Percentiles rank a stretch among this genome's conserved stretches.
Evolutionary conservation across 805 yeast species (phyloP).

Genomic region (Babjeviella inositovora): DNA sequence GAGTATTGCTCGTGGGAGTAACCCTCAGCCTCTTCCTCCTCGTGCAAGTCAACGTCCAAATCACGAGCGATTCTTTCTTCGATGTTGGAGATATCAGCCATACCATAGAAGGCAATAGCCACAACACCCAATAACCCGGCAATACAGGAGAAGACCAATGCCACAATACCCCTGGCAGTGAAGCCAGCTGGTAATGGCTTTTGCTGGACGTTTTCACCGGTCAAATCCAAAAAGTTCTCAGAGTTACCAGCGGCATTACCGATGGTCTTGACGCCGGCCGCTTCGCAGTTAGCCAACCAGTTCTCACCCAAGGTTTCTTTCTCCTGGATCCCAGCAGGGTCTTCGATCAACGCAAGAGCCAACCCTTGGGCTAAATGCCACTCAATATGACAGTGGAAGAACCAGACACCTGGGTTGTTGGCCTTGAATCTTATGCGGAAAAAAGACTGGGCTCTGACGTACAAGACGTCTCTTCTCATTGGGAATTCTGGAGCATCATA

Average conservation of each 20-base stretch:
- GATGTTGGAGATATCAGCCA: constrained; percentile 51
- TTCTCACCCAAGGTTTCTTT: constrained; percentile 20
- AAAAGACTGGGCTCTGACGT: constrained; percentile 52
- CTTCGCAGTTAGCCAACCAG: constrained; percentile 31
- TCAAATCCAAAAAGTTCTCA: constrained; percentile 35
- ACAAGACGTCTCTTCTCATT: constrained; percentile 53
- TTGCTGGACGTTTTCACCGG: constrained; percentile 46
- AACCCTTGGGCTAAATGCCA: constrained; percentile 79
- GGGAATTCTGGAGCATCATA: constrained; percentile 41
- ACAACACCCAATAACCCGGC: constrained; percentile 45
- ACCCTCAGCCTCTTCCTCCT: constrained; percentile 12
- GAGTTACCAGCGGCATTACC: constrained; percentile 70
- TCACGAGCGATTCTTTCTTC: constrained; percentile 47
- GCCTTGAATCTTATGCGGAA: constrained; percentile 61
- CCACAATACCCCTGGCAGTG: constrained; percentile 54
- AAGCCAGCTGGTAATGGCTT: constrained; percentile 55
- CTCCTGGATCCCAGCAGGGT: constrained; percentile 37
- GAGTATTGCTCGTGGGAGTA: no score
- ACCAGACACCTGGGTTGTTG: constrained; percentile 88
- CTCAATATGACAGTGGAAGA: constrained; percentile 83
- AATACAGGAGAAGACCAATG: constrained; percentile 33
- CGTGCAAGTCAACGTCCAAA: constrained; percentile 28
- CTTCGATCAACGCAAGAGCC: constrained; percentile 57
- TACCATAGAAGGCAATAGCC: constrained; percentile 47
- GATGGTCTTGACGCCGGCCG: constrained; percentile 21